Conservation (phyloP, 2,329 filamentous ascomycete genomes). For the Sarocladium oryzae region DNA sequence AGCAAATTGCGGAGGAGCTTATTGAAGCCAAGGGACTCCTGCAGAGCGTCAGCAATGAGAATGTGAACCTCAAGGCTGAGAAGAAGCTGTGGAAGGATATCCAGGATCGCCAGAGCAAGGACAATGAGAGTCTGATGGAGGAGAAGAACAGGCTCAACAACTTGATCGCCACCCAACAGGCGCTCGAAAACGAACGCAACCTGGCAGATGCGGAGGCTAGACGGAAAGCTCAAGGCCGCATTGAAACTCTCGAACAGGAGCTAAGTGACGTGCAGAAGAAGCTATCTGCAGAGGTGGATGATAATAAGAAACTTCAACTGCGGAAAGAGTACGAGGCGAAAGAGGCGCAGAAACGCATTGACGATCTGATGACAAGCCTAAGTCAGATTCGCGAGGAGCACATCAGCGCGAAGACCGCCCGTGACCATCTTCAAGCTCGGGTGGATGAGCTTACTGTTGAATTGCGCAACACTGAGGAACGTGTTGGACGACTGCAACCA, state of each 20-base stretch:
- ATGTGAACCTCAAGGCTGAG: conserved; percentile 87
- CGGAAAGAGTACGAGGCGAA: conserved; percentile 87
- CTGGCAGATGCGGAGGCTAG: conserved; percentile 74
- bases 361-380: conserved; percentile 78
- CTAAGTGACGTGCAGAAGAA: conserved; percentile 74
- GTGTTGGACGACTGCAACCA: conserved; percentile 74
- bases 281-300: conserved; percentile 74
- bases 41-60: conserved; percentile 86
- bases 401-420: conserved; percentile 75
- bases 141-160: conserved; percentile 81
- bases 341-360: conserved; percentile 84
- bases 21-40: conserved; percentile 75
- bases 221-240: conserved; percentile 69
- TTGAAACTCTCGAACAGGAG: conserved; percentile 75
- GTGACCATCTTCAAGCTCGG: conserved; percentile 81
- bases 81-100: conserved; percentile 94
- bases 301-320: conserved; percentile 72
- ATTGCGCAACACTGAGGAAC: conserved; percentile 82
- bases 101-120: conserved; percentile 78
- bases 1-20: conserved; percentile 89
- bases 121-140: conserved; percentile 77
- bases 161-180: conserved; percentile 77
- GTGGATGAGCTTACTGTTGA: conserved; percentile 88
- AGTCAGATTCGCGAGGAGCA: conserved; percentile 80
- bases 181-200: conserved; percentile 85